Evolutionary conservation across 805 yeast species (phyloP).

Genomic region (Grigorovia yakushimaensis): DNA sequence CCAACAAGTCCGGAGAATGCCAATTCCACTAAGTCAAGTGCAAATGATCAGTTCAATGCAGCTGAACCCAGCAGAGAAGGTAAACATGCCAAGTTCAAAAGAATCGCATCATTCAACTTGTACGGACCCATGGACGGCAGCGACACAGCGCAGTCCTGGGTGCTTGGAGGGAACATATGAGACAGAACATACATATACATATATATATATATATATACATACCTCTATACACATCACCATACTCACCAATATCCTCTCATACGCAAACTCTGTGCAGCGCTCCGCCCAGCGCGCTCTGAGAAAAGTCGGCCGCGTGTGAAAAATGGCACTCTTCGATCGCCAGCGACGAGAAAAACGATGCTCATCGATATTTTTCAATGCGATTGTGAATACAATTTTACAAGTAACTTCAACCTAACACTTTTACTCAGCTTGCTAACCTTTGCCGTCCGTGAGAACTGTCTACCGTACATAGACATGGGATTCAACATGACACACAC

Average conservation of each 20-base stretch:
- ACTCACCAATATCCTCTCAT: too few species aligned
- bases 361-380: neutral
- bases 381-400: too few species aligned
- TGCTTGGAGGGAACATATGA: slow-evolving; percentile 21
- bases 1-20: neutral
- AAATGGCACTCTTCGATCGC: too few species aligned
- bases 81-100: slow-evolving; percentile 10
- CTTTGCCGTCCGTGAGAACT: neutral
- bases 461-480: neutral
- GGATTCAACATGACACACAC: neutral
- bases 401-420: too few species aligned
- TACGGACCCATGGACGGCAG: slow-evolving; percentile 19
- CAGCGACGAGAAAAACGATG: neutral
- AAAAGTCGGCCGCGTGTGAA: too few species aligned
- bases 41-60: slow-evolving; percentile 1
- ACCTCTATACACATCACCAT: too few species aligned
- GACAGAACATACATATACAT: too few species aligned
- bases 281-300: too few species aligned
- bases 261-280: too few species aligned
- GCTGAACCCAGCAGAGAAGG: neutral
- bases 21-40: neutral
- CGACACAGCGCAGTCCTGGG: slow-evolving; percentile 18
- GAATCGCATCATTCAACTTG: slow-evolving; percentile 23
- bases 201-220: too few species aligned
- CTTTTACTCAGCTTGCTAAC: neutral